Evolutionary conservation across 148 eudicot genomes (phyloP), one percentile per base, ranked within the genome.

Genomic region (Persicaria maculosa): DNA sequence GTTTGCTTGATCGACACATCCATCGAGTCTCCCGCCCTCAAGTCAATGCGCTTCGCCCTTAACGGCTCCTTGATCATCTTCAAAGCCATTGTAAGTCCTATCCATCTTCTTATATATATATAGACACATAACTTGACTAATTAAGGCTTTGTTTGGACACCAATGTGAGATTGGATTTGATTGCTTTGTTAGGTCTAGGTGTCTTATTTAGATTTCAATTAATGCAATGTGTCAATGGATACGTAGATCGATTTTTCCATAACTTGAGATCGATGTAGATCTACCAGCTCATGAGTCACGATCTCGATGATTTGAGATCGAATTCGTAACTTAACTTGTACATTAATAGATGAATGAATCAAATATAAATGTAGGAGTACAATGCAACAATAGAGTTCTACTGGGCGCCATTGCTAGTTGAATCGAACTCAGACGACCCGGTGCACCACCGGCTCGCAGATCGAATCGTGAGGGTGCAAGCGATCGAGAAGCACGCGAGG

Each of bases 351-450:
- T 54, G 73, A 45, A 12, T 44, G 8, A 5, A 43, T 44, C 9
- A 12, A 44, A 71, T 25, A 71, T 44, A 12, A 57, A 67, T 83
- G 78, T 72, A 93, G 98, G 92, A 86, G 76, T 93, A 93, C 82
- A 93, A 93, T 83, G 97, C 91, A 2, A 59, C 92, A 3, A 87
- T 94, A 17, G 98, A 91, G 64, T 93, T 88, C 73, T 91, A 93
- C 69, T 93, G 98, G 98, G 84, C 97, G 0, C 98, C 98, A 40
- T 73, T 94, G 80, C 74, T 94, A 12, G 98, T 91, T 4, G 98
- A 94, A 78, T 94, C 98, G 2, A 94, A 94, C 58, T 80, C 87
- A 0, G 98, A 94, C 67, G 89, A 91, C 55, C 98, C 97, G 7
- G 73, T 81, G 5, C 71, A 74, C 31, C 98, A 91, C 64, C 84